phyloP scores from a whole-genome alignment of 164 flowering plant species.

The Aristolochia californica region DNA sequence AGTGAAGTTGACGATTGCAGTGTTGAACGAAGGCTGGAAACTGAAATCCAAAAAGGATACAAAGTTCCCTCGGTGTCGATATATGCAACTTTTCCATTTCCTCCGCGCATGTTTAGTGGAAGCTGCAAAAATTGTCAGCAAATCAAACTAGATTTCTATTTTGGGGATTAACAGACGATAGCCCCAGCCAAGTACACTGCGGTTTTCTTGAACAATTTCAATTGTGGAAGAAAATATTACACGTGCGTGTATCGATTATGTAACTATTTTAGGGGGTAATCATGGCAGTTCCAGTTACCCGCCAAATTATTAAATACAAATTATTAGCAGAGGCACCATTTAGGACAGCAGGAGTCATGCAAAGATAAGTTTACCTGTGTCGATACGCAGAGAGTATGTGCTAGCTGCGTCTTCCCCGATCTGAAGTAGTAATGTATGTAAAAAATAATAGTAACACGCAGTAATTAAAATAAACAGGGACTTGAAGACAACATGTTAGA shows the following conservation, averaged over 20 bases:
- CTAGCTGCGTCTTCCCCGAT: conserved; percentile 99
- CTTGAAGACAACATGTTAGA: neutral
- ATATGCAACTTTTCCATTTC: conserved; percentile 97
- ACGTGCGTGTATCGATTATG: too few relatives aligned
- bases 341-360: neutral
- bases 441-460: too few relatives aligned
- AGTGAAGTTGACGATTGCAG: too few relatives aligned
- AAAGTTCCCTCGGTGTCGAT: conserved; percentile 99
- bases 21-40: too few relatives aligned
- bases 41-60: conserved; percentile 43
- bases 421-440: conserved; percentile 25
- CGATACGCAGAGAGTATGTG: conserved; percentile 91
- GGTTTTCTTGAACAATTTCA: too few relatives aligned
- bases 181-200: too few relatives aligned
- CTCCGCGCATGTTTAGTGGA: conserved; percentile 82
- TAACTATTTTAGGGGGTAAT: too few relatives aligned
- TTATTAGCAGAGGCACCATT: neutral
- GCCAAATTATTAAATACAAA: neutral
- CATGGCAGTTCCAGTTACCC: neutral
- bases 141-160: neutral
- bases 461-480: too few relatives aligned
- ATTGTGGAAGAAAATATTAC: too few relatives aligned
- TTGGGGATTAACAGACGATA: too few relatives aligned
- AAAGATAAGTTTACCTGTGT: conserved; percentile 56
- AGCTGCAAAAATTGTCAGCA: conserved; percentile 41